These are phyloP conservation scores for Neurospora sp. DNA, from an alignment of 495 filamentous ascomycete species.

Conservation along the genomic window DNA sequence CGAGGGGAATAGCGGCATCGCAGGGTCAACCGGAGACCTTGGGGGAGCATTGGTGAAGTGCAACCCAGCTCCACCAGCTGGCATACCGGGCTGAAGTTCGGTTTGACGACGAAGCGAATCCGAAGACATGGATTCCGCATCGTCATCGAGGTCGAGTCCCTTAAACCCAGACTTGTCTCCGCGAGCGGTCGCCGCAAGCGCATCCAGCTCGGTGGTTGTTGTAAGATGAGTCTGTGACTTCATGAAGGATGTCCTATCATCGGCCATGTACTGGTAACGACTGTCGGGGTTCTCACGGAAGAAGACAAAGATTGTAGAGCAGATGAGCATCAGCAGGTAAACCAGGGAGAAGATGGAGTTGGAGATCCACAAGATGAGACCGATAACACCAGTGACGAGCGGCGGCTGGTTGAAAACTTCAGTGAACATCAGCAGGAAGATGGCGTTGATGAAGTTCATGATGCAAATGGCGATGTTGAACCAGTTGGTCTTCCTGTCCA, in stretches of 20 bases:
- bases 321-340: constrained; percentile 76
- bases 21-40: constrained; percentile 52
- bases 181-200: constrained; percentile 84
- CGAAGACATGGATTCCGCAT: constrained; percentile 56
- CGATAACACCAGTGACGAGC: constrained; percentile 89
- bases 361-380: constrained; percentile 87
- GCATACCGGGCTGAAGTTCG: constrained; percentile 1
- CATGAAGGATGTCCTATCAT: constrained; percentile 95
- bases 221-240: constrained; percentile 88
- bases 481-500: constrained; percentile 98
- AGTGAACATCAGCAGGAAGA: constrained; percentile 80
- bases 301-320: constrained; percentile 74
- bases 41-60: constrained; percentile 29
- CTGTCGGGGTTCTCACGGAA: constrained; percentile 92
- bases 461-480: constrained; percentile 92
- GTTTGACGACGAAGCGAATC: constrained; percentile 23
- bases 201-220: constrained; percentile 80
- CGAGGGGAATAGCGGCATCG: constrained; percentile 50
- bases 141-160: constrained; percentile 64
- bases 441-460: constrained; percentile 83
- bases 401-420: constrained; percentile 76
- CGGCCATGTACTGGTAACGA: constrained; percentile 93
- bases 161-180: constrained; percentile 73
- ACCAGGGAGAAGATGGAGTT: constrained; percentile 82
- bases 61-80: neutral